Percentiles rank a stretch among this genome's conserved stretches.
Conservation (phyloP, 2,329 filamentous ascomycete genomes). For the Podosphaera xanthii region DNA sequence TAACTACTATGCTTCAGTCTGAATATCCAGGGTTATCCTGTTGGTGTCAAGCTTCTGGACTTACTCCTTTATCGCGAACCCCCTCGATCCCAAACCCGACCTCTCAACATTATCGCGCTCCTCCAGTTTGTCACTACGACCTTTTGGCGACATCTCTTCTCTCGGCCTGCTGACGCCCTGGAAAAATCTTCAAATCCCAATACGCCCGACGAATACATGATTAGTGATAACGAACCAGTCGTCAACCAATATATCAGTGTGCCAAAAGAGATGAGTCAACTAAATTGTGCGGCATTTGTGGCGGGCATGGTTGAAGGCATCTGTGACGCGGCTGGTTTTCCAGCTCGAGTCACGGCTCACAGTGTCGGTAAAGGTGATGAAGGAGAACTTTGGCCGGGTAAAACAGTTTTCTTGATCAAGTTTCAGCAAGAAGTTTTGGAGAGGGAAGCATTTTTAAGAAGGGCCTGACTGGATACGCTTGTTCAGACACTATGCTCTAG, state of each 20-base stretch:
- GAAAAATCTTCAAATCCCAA: slow-evolving; percentile 67
- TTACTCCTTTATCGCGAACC: slow-evolving; percentile 73
- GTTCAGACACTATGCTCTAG: neutral
- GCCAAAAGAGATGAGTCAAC: slow-evolving; percentile 82
- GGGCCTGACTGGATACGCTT: slow-evolving; percentile 17
- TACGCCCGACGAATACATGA: slow-evolving; percentile 93
- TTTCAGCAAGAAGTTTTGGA: slow-evolving; percentile 84
- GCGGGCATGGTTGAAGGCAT: slow-evolving; percentile 90
- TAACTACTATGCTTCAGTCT: slow-evolving; percentile 29
- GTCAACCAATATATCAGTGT: slow-evolving; percentile 88
- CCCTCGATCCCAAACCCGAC: slow-evolving; percentile 46
- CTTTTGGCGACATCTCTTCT: slow-evolving; percentile 82
- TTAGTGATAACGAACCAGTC: slow-evolving; percentile 90
- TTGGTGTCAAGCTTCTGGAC: slow-evolving; percentile 85
- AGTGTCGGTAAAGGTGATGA: slow-evolving; percentile 36
- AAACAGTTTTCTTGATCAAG: slow-evolving; percentile 87
- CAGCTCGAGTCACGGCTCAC: slow-evolving; percentile 75
- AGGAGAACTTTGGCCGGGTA: slow-evolving; percentile 78
- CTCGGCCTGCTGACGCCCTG: slow-evolving; percentile 70
- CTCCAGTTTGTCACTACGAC: slow-evolving; percentile 89
- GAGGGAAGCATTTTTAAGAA: slow-evolving; percentile 60
- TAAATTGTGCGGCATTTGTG: slow-evolving; percentile 90
- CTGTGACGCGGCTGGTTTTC: slow-evolving; percentile 79
- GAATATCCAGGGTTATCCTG: slow-evolving; percentile 77
- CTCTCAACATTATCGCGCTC: slow-evolving; percentile 70